Conservation (phyloP, 2,329 filamentous ascomycete genomes). For the Grosmannia serpens region DNA sequence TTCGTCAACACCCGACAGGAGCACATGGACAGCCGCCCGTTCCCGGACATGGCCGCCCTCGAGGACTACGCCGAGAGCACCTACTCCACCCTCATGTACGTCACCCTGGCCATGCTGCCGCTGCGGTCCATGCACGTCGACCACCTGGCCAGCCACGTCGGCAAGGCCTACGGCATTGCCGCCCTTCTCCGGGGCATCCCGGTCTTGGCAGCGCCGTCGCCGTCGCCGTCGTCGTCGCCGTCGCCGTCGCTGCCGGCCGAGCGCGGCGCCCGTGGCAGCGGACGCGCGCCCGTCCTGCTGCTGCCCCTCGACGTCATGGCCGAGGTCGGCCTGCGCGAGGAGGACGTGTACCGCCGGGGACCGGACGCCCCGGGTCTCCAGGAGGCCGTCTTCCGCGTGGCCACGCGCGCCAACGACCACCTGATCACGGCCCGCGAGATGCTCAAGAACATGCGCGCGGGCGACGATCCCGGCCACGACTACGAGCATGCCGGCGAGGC, state of each 20-base stretch:
- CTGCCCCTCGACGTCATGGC: constrained; percentile 87
- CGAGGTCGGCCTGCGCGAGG: constrained; percentile 67
- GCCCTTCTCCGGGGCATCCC: constrained; percentile 81
- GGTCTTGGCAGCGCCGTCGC: constrained; percentile 66
- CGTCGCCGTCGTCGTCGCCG: constrained; percentile 23
- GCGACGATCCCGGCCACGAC: constrained; percentile 66
- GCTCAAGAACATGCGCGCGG: constrained; percentile 66
- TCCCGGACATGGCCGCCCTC: constrained; percentile 57
- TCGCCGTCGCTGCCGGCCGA: constrained; percentile 30
- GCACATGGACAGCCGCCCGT: constrained; percentile 74
- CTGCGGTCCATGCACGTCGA: constrained; percentile 76
- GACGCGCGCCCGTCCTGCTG: constrained; percentile 46
- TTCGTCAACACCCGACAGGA: constrained; percentile 73
- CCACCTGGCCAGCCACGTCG: constrained; percentile 88
- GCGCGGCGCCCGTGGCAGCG: constrained; percentile 24
- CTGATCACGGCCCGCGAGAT: constrained; percentile 89
- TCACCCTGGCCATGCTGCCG: constrained; percentile 69
- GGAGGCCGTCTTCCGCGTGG: constrained; percentile 85
- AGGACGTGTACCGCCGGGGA: constrained; percentile 76
- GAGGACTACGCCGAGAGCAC: constrained; percentile 92
- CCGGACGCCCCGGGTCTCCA: constrained; percentile 68
- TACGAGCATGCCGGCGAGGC: constrained; percentile 80
- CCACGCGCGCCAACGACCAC: constrained; percentile 90
- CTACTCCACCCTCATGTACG: constrained; percentile 84
- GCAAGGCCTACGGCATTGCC: constrained; percentile 82